Evolutionary conservation across 2,329 filamentous ascomycete species (phyloP).

Genomic region (Fusarium sp.): DNA sequence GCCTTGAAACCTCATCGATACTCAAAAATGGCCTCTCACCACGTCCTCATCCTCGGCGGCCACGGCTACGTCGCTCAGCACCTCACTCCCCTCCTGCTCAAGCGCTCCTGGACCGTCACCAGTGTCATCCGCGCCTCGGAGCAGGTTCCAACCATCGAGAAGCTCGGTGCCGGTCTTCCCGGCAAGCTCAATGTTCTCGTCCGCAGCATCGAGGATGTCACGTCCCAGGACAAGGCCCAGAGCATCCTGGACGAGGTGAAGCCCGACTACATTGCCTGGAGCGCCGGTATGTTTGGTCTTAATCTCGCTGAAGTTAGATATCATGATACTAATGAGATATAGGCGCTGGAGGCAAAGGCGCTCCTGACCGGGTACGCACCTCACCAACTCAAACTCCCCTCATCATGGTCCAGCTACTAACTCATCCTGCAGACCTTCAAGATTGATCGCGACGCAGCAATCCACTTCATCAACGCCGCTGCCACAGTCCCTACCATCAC

Average conservation of each 20-base stretch:
- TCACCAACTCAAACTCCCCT: neutral
- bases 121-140: conserved; percentile 80
- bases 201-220: conserved; percentile 77
- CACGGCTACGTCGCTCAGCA: conserved; percentile 83
- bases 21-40: conserved; percentile 49
- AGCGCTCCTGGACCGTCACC: conserved; percentile 80
- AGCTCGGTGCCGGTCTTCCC: conserved; percentile 67
- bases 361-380: conserved; percentile 57
- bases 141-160: conserved; percentile 73
- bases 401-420: conserved; percentile 18
- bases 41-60: conserved; percentile 81
- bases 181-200: conserved; percentile 78
- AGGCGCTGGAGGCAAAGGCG: conserved; percentile 72
- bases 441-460: conserved; percentile 73
- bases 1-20: neutral
- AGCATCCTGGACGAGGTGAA: conserved; percentile 70
- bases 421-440: conserved; percentile 59
- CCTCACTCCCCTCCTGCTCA: conserved; percentile 80
- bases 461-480: conserved; percentile 71
- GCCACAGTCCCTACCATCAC: conserved; percentile 64
- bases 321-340: conserved; percentile 13
- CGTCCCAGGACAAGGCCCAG: conserved; percentile 70
- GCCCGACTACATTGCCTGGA: conserved; percentile 76
- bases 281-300: conserved; percentile 64
- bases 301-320: neutral